Evolutionary conservation across 257 asterid genomes (phyloP).

Genomic region (Echites panduratus): DNA sequence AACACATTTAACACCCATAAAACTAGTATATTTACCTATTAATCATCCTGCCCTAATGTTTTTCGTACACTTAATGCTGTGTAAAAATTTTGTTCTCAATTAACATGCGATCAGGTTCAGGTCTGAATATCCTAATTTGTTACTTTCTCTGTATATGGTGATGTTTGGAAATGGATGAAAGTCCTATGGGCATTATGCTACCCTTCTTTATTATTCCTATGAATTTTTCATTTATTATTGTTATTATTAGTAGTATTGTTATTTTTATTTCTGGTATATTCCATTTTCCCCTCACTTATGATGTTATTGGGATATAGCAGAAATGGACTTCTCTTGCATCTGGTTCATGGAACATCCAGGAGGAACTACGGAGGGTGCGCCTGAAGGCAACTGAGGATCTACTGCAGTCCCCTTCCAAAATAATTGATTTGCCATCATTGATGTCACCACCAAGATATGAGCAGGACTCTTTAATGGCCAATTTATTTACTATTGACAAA

Average conservation of each 20-base stretch:
- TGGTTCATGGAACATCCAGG: slow-evolving; percentile 82
- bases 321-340: slow-evolving; percentile 55
- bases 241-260: too few species aligned
- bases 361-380: slow-evolving; percentile 73
- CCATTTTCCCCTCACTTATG: background rate
- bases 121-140: background rate
- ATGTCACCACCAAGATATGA: slow-evolving; percentile 24
- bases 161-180: background rate
- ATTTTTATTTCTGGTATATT: background rate
- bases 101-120: background rate
- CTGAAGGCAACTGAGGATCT: slow-evolving; percentile 72
- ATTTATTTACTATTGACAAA: slow-evolving; percentile 19
- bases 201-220: background rate
- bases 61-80: too few species aligned
- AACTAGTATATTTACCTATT: too few species aligned
- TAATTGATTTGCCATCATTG: slow-evolving; percentile 37
- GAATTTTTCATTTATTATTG: too few species aligned
- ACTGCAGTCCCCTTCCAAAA: slow-evolving; percentile 48
- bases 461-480: slow-evolving; percentile 28
- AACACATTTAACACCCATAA: too few species aligned
- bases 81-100: background rate
- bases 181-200: background rate
- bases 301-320: slow-evolving; percentile 33
- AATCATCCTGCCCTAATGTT: too few species aligned
- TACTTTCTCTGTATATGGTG: background rate